Conservation (phyloP, 2,329 filamentous ascomycete species). For the Penicillium sp. region DNA sequence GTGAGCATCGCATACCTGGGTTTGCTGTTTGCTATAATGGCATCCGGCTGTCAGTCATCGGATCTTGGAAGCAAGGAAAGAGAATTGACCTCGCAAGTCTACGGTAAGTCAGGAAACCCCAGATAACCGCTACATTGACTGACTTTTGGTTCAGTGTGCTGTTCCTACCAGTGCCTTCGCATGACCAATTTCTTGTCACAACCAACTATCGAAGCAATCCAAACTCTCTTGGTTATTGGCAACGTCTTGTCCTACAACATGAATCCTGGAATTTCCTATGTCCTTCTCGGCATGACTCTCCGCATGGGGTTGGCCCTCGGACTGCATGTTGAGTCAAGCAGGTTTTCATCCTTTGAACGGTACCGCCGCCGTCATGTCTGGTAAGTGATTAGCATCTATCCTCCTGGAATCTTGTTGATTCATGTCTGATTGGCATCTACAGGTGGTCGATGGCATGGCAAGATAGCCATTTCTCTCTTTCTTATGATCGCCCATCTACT, state of each 20-base stretch:
- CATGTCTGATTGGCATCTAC: constrained; percentile 1
- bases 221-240: constrained; percentile 58
- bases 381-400: constrained; percentile 22
- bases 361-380: constrained; percentile 45
- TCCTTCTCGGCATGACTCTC: constrained; percentile 56
- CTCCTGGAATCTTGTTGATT: not conserved
- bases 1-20: constrained; percentile 57
- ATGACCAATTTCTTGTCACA: constrained; percentile 62
- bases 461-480: constrained; percentile 60
- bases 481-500: constrained; percentile 57
- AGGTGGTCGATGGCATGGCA: constrained; percentile 63
- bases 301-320: constrained; percentile 59
- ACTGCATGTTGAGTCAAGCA: constrained; percentile 55
- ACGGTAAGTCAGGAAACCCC: constrained; percentile 42
- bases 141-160: constrained; percentile 49
- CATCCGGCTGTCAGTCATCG: constrained; percentile 59
- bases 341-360: constrained; percentile 48
- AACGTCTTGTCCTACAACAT: constrained; percentile 61
- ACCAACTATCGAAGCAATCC: constrained; percentile 57
- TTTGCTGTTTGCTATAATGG: constrained; percentile 58
- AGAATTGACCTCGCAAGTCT: constrained; percentile 61
- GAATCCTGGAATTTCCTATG: constrained; percentile 62
- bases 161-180: constrained; percentile 60
- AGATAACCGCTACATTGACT: not conserved
- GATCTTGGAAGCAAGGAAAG: constrained; percentile 55